Base-by-base conservation (phyloP, 192 early-diverging fungal genomes). In the Umbelopsis ramanniana region DNA sequence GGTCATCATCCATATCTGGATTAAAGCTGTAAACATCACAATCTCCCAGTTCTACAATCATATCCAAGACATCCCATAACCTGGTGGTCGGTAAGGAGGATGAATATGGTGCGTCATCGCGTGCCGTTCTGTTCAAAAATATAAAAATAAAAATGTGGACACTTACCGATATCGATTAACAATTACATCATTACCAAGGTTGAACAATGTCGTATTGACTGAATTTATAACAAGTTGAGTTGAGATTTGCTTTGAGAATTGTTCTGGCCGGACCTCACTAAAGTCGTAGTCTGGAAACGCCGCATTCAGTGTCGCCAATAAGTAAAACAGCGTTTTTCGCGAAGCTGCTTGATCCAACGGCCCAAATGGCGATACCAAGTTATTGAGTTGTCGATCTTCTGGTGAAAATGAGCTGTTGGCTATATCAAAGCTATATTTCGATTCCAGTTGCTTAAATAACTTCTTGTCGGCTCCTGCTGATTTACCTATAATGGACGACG, bases 211-310 rank as follows among this genome's bases (percentile, higher is more conserved):
- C 9, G 89, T 91, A 81, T 94, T 95, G 55, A 98, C 91, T 21
- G 87, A 90, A 68, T 95, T 94, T 72, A 91, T 88, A 2, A 92
- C 93, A 74, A 92, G 79, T 24, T 84, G 82, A 2, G 89, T 66
- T 4, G 89, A 86, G 3, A 94, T 90, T 70, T 96, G 89, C 76
- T 93, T 89, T 67, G 84, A 72, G 76, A 96, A 96, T 29, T 89
- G 84, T 55, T 93, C 90, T 0, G 90, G 91, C 55, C 88, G 92
- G 21, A 94, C 87, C 54, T 93, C 92, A n/a, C 93, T 93, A 80
- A 96, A 99, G 78, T 98, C 97, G 77, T 97, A 96, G 79, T 99
- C 96, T 12, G 97, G 96, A 71, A 93, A 99, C 10, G 93, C 93
- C 3, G 95, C 92, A 78, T 99, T 99, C 45, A 99, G 83, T 6